Conservation (phyloP, 768 basidiomycete genomes). For the Imleria badia region DNA sequence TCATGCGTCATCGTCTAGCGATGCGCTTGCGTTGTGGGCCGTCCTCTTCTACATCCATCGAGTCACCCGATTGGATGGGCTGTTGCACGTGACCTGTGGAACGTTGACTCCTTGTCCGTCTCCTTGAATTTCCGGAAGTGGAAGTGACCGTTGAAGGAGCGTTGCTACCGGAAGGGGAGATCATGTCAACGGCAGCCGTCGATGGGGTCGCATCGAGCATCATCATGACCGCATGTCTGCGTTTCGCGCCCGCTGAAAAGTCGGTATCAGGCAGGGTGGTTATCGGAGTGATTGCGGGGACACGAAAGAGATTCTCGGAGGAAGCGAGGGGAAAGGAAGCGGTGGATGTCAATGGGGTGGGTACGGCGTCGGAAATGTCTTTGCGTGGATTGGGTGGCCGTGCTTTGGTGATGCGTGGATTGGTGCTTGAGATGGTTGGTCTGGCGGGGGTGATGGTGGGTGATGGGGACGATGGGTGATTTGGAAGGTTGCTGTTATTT, state of each 20-base stretch:
- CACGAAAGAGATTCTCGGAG: slow-evolving; percentile 32
- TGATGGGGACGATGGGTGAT: slow-evolving; percentile 26
- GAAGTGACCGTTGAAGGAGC: slow-evolving; percentile 22
- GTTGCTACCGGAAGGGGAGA: slow-evolving; percentile 37
- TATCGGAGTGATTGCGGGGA: slow-evolving; percentile 21
- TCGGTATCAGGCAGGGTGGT: slow-evolving; percentile 35
- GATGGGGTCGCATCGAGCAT: slow-evolving; percentile 58
- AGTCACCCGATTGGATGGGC: slow-evolving; percentile 43
- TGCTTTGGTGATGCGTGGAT: slow-evolving; percentile 30
- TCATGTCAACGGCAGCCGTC: slow-evolving; percentile 37
- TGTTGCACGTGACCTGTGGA: slow-evolving; percentile 38
- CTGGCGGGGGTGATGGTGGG: slow-evolving; percentile 27
- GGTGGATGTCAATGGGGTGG: slow-evolving; percentile 15
- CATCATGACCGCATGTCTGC: slow-evolving; percentile 79
- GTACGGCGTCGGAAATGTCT: slow-evolving; percentile 22
- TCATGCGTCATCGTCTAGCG: slow-evolving; percentile 50
- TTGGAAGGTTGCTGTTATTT: slow-evolving; percentile 13
- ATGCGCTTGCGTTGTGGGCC: slow-evolving; percentile 73
- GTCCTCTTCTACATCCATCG: slow-evolving; percentile 79
- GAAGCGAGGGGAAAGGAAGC: slow-evolving; percentile 24
- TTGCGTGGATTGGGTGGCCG: slow-evolving; percentile 30
- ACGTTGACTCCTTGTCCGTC: slow-evolving; percentile 57
- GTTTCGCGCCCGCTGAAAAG: slow-evolving; percentile 61
- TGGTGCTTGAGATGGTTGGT: slow-evolving; percentile 9
- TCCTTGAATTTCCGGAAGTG: slow-evolving; percentile 37